These are phyloP conservation scores for Lunularia cruciata DNA, from an alignment of 225 moss, liverwort and hornwort species.

Conservation along the genomic window DNA sequence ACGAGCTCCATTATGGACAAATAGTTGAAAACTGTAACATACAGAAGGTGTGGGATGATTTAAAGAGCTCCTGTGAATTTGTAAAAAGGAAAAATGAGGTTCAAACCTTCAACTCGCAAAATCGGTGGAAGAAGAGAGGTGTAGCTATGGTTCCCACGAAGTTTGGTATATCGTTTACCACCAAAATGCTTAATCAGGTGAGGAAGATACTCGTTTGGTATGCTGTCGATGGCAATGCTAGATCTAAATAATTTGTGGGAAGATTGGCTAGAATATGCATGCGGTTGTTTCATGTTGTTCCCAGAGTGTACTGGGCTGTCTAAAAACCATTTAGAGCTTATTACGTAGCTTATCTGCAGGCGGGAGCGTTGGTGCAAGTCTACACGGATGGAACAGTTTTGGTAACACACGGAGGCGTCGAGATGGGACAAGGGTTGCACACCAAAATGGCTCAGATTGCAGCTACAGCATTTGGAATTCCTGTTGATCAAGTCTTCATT, in stretches of 20 bases:
- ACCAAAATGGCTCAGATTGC: conserved; percentile 97
- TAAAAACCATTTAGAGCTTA: background rate
- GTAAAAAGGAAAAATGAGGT: conserved; percentile 64
- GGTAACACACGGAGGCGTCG: conserved; percentile 93
- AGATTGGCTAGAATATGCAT: too few species aligned
- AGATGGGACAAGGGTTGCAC: conserved; percentile 98
- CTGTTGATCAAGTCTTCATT: conserved; percentile 70
- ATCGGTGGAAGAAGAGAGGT: conserved; percentile 97
- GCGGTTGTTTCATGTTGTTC: background rate
- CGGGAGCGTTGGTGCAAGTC: conserved; percentile 93
- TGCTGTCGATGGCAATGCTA: too few species aligned
- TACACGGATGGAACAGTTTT: conserved; percentile 96
- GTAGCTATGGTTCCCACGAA: conserved; percentile 91
- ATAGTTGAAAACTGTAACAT: conserved; percentile 58
- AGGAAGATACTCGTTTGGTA: too few species aligned
- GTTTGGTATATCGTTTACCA: conserved; percentile 96
- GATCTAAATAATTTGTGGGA: too few species aligned
- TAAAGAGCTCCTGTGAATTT: conserved; percentile 75
- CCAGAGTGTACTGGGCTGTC: too few species aligned
- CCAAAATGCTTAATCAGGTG: conserved; percentile 95
- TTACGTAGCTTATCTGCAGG: conserved; percentile 35
- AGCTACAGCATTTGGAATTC: conserved; percentile 67
- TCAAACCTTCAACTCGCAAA: conserved; percentile 63
- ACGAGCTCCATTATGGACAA: conserved; percentile 82
- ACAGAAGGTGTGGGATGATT: conserved; percentile 61